These are phyloP conservation scores for Truncatella angustata DNA, from an alignment of 2,329 filamentous ascomycete genomes.

Conservation along the genomic window DNA sequence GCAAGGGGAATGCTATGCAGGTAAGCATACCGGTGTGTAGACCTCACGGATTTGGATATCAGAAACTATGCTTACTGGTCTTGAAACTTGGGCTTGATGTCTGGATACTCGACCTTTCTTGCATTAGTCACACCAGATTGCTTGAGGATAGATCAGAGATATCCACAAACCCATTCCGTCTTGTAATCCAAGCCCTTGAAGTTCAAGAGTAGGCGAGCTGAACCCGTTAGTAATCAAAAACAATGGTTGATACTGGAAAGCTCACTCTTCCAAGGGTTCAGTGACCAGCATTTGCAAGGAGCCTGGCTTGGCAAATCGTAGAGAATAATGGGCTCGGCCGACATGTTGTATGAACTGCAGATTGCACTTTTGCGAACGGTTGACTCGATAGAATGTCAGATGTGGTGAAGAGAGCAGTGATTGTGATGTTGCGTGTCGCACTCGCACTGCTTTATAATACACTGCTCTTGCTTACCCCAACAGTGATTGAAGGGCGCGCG, in stretches of 20 bases:
- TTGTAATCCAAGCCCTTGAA: constrained; percentile 66
- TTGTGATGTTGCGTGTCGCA: too few relatives aligned
- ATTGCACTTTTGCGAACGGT: too few relatives aligned
- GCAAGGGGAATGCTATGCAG: constrained; percentile 51
- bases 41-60: neutral
- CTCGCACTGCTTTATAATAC: too few relatives aligned
- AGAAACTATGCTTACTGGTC: constrained; percentile 41
- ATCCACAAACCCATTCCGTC: constrained; percentile 62
- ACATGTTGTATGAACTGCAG: constrained; percentile 5
- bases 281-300: constrained; percentile 54
- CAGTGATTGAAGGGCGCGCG: too few relatives aligned
- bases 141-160: too few relatives aligned
- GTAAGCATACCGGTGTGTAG: neutral
- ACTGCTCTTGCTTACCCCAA: too few relatives aligned
- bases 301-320: constrained; percentile 62
- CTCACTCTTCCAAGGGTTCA: constrained; percentile 71
- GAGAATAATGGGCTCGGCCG: constrained; percentile 42
- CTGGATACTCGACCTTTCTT: constrained; percentile 59
- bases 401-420: too few relatives aligned
- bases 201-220: constrained; percentile 66
- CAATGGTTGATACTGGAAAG: constrained; percentile 11
- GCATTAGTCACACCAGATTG: neutral
- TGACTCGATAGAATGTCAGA: too few relatives aligned
- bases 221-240: neutral
- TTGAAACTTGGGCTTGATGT: constrained; percentile 56